Base-by-base conservation (phyloP, 169 alveolate genomes). In the Plasmodium chabaudi region DNA sequence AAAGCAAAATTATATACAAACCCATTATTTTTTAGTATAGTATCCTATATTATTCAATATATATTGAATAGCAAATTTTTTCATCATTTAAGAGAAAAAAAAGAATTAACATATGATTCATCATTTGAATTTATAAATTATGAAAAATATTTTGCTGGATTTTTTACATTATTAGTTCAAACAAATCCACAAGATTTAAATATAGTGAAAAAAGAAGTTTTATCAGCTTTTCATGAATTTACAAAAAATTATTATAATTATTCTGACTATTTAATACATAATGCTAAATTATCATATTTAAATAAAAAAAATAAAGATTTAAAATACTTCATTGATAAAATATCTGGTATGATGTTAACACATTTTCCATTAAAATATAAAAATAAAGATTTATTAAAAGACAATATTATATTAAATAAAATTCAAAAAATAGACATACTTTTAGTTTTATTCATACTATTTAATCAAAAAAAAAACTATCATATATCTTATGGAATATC, bases 31-130 rank as follows among this genome's bases (percentile, higher is more conserved):
- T 82, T 82, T 71, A 55, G 44, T 25, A 70, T 57, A 51, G 75
- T 82, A 55, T 72, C 88, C 1, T 72, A 74, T 69, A 49, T 73
- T 17, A 74, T 74, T 49, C 88, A 87, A 47, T 87, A 74, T 59
- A 63, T 87, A 15, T 59, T 87, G 60, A 73, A 73, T 49, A 74
- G 87, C 27, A 73, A 87, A 65, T 53, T 87, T 27, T 73, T 87
- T 73, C 92, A 79, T 47, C 84, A 93, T 89, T 84, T 95, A 27
- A 87, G 97, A 59, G 95, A 95, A 42, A 95, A 94, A 90, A 92
- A 94, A 88, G 94, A 95, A 61, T 77, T 95, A 87, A 95, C 97
- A 27, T 95, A 95, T 73, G 97, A 95, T 39, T 93, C 97, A 25
- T 89, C 93, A 2, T 93, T 95, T 65, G 96, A 95, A 55, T 93